Evolutionary conservation across 31 red algal genomes (phyloP), one percentile per base, ranked within the genome.

Genomic region (Odonthalia washingtoniensis): DNA sequence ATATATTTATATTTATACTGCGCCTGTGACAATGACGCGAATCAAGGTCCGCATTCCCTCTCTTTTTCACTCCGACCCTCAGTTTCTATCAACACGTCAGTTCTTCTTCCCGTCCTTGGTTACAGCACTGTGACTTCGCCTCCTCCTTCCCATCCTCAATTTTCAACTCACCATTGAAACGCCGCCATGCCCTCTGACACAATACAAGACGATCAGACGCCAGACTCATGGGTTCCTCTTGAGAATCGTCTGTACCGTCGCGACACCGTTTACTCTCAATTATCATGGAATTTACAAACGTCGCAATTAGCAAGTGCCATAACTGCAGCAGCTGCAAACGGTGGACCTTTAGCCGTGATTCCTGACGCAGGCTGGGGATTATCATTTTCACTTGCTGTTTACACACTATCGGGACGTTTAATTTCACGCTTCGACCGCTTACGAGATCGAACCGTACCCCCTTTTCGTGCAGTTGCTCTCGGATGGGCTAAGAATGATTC

Each of bases 321-420:
- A 14, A 73, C 69, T 18, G 80, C 87, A 12, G 92, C 57, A 38
- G 86, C 86, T 38, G 61, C 73, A 2, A 44, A 64, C 40, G 92
- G 45, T 5, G 92, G 92, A 24, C 81, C 92, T 3, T 37, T 95
- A 36, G 92, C 92, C 1, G 21, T 89, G 31, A 82, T 95, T 81
- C 80, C 92, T 18, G 82, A 95, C 39, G 86, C 81, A 26, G 92
- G 92, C 17, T 95, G 92, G 92, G 92, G 87, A 5, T 64, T 94
- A 1, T 83, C 84, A 24, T 82, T 60, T 44, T 70, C 85, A 24
- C 75, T 90, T 40, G 68, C 81, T n/a, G 72, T 90, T 81, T 84
- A 89, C 82, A 81, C 65, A 1, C 72, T 74, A 65, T 77, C 86
- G n/a, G 92, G 92, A 6, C 53, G 72, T 37, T 38, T 75, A 12